Percentiles rank a stretch among this genome's conserved stretches.
Conservation (phyloP, 805 yeast species). For the Lipomyces lipofer region DNA sequence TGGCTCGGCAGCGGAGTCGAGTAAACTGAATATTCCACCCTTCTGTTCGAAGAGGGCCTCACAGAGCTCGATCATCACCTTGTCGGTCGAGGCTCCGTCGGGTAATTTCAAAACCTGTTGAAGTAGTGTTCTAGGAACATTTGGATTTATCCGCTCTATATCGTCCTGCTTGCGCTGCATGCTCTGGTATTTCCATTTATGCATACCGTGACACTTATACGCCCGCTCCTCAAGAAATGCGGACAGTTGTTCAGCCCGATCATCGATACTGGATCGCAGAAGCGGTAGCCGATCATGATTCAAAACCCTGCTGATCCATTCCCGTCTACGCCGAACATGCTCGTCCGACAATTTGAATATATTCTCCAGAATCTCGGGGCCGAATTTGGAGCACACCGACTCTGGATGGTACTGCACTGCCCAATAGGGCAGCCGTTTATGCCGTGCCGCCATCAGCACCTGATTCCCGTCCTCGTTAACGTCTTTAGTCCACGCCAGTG, state of each 20-base stretch:
- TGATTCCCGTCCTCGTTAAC: constrained; percentile 42
- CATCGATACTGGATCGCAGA: not conserved
- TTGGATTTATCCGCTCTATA: too few relatives aligned
- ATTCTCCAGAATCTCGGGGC: constrained; percentile 41
- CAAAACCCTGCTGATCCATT: not conserved
- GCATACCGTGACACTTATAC: not conserved
- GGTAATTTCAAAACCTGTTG: constrained; percentile 9
- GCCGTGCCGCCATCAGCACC: constrained; percentile 71
- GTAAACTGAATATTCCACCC: constrained; percentile 36
- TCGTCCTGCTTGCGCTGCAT: not conserved
- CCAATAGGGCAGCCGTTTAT: constrained; percentile 62
- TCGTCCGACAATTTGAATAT: constrained; percentile 4
- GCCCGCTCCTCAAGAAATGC: not conserved
- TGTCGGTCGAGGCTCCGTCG: not conserved
- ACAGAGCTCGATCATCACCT: constrained; percentile 10
- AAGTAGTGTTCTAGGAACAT: not conserved
- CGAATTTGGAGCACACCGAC: constrained; percentile 77
- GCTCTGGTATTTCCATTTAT: not conserved
- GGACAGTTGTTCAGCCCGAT: not conserved
- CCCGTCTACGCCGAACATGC: constrained; percentile 1
- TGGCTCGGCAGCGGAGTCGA: constrained; percentile 79
- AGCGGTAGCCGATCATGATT: not conserved
- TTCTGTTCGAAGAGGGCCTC: not conserved
- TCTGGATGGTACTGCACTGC: constrained; percentile 99
- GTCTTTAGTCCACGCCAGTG: constrained; percentile 63